These are phyloP conservation scores for Fusarium zealandicum DNA, from an alignment of 2,329 filamentous ascomycete genomes.

Conservation along the genomic window DNA sequence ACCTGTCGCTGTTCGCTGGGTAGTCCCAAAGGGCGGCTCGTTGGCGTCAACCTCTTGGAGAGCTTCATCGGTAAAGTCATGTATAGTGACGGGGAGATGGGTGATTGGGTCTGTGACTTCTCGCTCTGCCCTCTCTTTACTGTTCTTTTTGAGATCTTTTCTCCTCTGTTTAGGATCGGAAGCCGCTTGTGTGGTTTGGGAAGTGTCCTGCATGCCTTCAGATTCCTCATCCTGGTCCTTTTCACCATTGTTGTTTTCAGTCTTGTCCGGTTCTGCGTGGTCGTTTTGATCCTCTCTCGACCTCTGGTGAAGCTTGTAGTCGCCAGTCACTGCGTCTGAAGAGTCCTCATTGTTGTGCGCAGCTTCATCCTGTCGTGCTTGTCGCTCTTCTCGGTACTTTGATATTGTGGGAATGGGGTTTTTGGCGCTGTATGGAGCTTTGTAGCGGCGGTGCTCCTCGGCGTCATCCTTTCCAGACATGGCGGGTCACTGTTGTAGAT, in stretches of 20 bases:
- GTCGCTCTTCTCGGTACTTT: conserved; percentile 56
- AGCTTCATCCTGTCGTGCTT: conserved; percentile 52
- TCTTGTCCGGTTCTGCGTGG: conserved; percentile 19
- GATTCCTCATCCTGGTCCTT: conserved; percentile 17
- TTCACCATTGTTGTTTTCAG: conserved; percentile 20
- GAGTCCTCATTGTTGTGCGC: conserved; percentile 42
- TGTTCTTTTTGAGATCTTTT: conserved; percentile 56
- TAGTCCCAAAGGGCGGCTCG: conserved; percentile 45
- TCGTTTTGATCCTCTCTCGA: conserved; percentile 19
- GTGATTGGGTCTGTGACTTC: conserved; percentile 77
- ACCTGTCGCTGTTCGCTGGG: conserved; percentile 50
- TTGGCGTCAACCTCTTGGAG: conserved; percentile 50
- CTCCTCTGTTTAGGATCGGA: conserved; percentile 56
- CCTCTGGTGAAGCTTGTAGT: conserved; percentile 23
- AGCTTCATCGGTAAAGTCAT: conserved; percentile 72
- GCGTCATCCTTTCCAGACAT: conserved; percentile 50
- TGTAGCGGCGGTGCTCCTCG: conserved; percentile 49
- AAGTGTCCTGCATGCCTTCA: conserved; percentile 45
- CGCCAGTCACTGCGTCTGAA: conserved; percentile 8
- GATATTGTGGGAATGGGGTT: conserved; percentile 58
- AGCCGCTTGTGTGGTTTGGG: conserved; percentile 46
- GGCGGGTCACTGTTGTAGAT: conserved; percentile 14
- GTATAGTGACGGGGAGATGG: conserved; percentile 71
- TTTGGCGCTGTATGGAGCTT: conserved; percentile 51
- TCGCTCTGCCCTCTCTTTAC: conserved; percentile 56